These are phyloP conservation scores for Beta corolliflora DNA, from an alignment of 179 eudicot genomes.

Conservation along the genomic window DNA sequence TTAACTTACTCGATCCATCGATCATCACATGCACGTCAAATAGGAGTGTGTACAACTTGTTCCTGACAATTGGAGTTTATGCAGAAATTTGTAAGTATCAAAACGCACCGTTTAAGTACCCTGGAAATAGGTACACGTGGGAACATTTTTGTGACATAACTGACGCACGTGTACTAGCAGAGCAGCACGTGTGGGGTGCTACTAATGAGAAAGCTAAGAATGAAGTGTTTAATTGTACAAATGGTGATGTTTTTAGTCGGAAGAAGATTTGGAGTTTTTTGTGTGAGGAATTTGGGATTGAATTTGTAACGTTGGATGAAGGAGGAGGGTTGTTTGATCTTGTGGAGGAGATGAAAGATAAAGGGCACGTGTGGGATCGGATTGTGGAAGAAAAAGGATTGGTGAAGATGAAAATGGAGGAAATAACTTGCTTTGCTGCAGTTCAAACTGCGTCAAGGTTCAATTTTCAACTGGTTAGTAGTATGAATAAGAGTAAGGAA, in stretches of 20 bases:
- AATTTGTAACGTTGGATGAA: slow-evolving; percentile 29
- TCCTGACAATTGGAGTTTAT: slow-evolving; percentile 22
- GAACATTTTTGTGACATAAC: slow-evolving; percentile 37
- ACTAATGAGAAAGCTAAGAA: slow-evolving; percentile 13
- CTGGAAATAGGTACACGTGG: slow-evolving; percentile 37
- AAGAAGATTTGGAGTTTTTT: slow-evolving; percentile 34
- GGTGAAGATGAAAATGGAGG: slow-evolving; percentile 33
- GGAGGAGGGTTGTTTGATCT: slow-evolving; percentile 28
- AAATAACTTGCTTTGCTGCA: slow-evolving; percentile 32
- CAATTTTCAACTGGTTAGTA: slow-evolving; percentile 34
- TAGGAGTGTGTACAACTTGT: slow-evolving; percentile 33
- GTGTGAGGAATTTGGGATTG: slow-evolving; percentile 34
- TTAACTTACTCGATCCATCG: slow-evolving; percentile 38
- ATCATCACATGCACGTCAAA: slow-evolving; percentile 32
- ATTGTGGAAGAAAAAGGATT: slow-evolving; percentile 39
- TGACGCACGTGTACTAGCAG: slow-evolving; percentile 38
- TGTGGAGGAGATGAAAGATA: slow-evolving; percentile 27
- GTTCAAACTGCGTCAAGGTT: slow-evolving; percentile 17
- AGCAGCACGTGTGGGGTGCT: slow-evolving; percentile 43
- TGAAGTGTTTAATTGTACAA: slow-evolving; percentile 42
- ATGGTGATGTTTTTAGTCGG: slow-evolving; percentile 42
- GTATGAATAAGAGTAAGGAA: slow-evolving; percentile 48
- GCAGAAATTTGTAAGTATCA: slow-evolving; percentile 29
- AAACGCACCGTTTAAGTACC: slow-evolving; percentile 26
- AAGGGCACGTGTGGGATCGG: slow-evolving; percentile 36